Base-by-base conservation (phyloP, 2,329 filamentous ascomycete genomes). In the Trichoderma oligosporum region DNA sequence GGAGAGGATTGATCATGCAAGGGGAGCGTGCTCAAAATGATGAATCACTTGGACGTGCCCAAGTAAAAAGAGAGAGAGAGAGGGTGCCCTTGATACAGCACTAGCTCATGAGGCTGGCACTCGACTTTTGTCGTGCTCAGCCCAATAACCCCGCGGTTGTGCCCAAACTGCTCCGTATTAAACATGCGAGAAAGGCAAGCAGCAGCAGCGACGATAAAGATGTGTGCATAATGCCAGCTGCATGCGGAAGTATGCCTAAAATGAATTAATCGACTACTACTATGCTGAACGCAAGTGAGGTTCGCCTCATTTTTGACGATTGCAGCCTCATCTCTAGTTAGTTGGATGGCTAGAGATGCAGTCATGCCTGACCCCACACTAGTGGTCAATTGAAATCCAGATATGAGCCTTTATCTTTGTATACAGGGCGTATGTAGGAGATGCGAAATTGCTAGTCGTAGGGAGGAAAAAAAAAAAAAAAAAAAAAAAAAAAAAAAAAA, bases 331-430 rank as follows among this genome's bases (percentile, higher is more conserved):
- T 29, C 22, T 57, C 22, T 51, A 20, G 18, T 36, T 45, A 31
- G 55, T 51, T 49, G 38, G 44, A 51, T 27, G 12, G 49, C 38
- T 53, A 44, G 24, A 18, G 18, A 56, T 59, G 57, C 57, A 59
- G 31, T 48, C 44, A 44, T 59, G 57, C 57, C 57, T 49, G 52
- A 59, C 44, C 57, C 57, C 57, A 59, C 57, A 53, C 45, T 35
- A 33, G 20, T 25, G 36, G 49, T 53, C 46, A 38, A 33, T 41
- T 25, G 24, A 33, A 25, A 44, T 46, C 42, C 4, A 46, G 42
- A 18, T 12, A 44, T 44, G 41, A 20, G 41, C 20, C 41, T 44
- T 44, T 44, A 44, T 44, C 41, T 44, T 20, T 22, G n/a, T 16
- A 18, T 11, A 39, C 36, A 7, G 12, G n/a, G 20, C 39, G 36